Conservation (phyloP, 768 basidiomycete genomes). For the Pholiota microspora region DNA sequence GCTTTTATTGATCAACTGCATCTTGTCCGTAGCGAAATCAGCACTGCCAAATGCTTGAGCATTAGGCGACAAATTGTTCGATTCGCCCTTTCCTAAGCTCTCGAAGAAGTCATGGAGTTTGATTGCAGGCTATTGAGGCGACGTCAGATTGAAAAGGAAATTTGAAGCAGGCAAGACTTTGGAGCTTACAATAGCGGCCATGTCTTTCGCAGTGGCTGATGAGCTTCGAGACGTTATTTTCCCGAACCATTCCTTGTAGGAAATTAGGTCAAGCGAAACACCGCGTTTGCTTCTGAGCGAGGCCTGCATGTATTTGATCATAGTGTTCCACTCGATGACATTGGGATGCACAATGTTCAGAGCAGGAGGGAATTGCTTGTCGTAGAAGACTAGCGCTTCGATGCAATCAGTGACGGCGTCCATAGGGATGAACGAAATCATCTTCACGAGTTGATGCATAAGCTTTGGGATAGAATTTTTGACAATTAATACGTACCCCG, state of each 20-base stretch:
- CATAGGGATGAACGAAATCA: conserved; percentile 30
- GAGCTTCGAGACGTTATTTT: conserved; percentile 1
- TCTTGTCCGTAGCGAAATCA: neutral
- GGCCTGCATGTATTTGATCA: conserved; percentile 17
- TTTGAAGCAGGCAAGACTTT: neutral
- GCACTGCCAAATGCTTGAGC: neutral
- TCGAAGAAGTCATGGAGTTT: conserved; percentile 27
- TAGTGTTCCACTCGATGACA: conserved; percentile 22
- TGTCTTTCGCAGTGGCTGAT: neutral
- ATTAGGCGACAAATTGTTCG: neutral
- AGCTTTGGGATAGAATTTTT: too few relatives aligned
- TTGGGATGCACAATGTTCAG: conserved; percentile 31
- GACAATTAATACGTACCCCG: conserved; percentile 26
- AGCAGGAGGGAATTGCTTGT: conserved; percentile 12
- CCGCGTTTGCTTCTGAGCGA: neutral
- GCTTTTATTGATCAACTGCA: neutral
- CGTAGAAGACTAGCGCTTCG: conserved; percentile 23
- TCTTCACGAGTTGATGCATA: conserved; percentile 13
- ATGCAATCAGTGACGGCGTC: conserved; percentile 21
- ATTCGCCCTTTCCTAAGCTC: conserved; percentile 9
- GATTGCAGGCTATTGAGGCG: conserved; percentile 24
- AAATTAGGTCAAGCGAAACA: conserved; percentile 1
- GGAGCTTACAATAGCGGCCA: conserved; percentile 9
- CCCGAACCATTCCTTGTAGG: conserved; percentile 12
- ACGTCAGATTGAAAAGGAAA: neutral